Percentiles rank a stretch among this genome's conserved stretches.
Evolutionary conservation across 805 yeast genomes (phyloP).

Genomic region (Candida adriatica): DNA sequence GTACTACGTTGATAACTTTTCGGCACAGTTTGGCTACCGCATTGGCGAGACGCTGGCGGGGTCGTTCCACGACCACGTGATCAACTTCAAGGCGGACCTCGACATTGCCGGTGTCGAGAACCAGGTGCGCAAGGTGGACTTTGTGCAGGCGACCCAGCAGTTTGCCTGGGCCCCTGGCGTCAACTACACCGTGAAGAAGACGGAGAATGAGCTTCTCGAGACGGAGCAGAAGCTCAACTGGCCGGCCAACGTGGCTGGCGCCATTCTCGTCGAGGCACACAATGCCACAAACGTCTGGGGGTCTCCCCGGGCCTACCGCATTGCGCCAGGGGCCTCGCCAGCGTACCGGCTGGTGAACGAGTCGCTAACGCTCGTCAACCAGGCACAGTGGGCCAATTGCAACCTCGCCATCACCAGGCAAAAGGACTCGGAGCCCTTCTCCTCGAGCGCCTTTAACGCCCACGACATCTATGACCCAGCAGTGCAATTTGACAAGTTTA

Average conservation of each 20-base stretch:
- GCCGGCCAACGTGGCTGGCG: conserved; percentile 19
- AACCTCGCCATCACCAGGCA: conserved; percentile 20
- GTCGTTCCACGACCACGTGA: conserved; percentile 25
- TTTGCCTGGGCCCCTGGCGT: conserved; percentile 24
- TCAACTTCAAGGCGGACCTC: conserved; percentile 24
- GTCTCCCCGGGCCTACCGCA: conserved; percentile 25
- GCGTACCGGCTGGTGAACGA: conserved; percentile 18
- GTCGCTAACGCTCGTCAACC: conserved; percentile 13
- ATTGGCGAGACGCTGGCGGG: conserved; percentile 22
- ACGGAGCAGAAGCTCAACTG: conserved; percentile 17
- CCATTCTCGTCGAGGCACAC: conserved; percentile 22
- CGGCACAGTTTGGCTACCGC: conserved; percentile 18
- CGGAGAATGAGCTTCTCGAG: conserved; percentile 10
- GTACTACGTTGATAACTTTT: conserved; percentile 18
- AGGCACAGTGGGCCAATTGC: conserved; percentile 21
- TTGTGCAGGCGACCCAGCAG: conserved; percentile 12
- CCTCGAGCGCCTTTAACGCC: conserved; percentile 19
- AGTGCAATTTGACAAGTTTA: conserved; percentile 18
- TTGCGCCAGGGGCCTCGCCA: conserved; percentile 17
- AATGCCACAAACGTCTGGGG: conserved; percentile 21
- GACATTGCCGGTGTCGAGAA: conserved; percentile 24
- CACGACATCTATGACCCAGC: conserved; percentile 21
- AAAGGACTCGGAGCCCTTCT: conserved; percentile 22
- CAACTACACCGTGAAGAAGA: conserved; percentile 16
- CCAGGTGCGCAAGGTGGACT: conserved; percentile 13